phyloP scores from a whole-genome alignment of 2,329 filamentous ascomycete species.

The Emergomyces orientalis region DNA sequence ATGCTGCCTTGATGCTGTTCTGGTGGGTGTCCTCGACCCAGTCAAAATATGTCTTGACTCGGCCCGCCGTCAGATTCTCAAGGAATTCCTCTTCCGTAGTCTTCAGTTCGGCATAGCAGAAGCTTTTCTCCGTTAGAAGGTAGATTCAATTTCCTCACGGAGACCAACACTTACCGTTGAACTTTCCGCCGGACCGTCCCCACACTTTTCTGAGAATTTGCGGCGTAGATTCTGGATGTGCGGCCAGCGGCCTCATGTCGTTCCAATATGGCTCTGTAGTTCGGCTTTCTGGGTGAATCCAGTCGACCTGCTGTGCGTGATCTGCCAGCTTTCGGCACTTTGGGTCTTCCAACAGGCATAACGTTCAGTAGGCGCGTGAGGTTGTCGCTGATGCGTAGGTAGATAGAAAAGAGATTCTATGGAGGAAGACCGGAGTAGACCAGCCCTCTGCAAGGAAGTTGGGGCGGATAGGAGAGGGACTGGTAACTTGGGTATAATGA shows the following conservation, averaged over 20 bases:
- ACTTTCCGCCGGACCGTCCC: not conserved
- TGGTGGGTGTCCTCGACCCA: no score
- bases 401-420: no score
- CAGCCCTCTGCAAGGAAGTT: no score
- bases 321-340: no score
- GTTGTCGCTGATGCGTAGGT: not conserved
- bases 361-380: not conserved
- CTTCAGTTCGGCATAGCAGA: slow-evolving; percentile 2
- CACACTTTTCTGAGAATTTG: not conserved
- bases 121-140: not conserved
- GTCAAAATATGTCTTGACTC: no score
- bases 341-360: not conserved
- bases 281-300: not conserved
- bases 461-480: no score
- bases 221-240: not conserved
- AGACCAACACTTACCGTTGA: not conserved
- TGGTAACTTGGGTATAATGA: not conserved
- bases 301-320: not conserved
- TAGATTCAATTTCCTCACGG: not conserved
- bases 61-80: no score
- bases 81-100: no score
- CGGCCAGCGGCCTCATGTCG: no score
- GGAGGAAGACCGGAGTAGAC: not conserved
- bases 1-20: no score
- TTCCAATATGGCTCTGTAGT: not conserved